Evolutionary conservation across 495 filamentous ascomycete genomes (phyloP).

Genomic region (Penicillium cosmopolitanum): DNA sequence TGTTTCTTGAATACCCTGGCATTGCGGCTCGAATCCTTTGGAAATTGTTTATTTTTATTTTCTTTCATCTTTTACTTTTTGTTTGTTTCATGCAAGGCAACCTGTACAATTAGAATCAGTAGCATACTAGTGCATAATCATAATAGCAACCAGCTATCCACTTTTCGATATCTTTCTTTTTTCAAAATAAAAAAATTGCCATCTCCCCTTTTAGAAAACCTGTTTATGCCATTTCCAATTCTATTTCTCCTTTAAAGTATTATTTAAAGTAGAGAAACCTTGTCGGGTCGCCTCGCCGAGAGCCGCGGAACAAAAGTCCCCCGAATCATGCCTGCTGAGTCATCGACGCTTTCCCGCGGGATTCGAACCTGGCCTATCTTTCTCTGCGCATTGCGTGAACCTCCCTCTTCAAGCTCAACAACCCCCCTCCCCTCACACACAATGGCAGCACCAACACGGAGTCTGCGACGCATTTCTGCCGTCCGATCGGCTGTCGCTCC

Average conservation of each 20-base stretch:
- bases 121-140: slow-evolving; percentile 30
- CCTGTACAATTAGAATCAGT: slow-evolving; percentile 25
- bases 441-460: slow-evolving; percentile 44
- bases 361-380: slow-evolving; percentile 32
- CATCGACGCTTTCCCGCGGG: slow-evolving; percentile 26
- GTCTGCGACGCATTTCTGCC: slow-evolving; percentile 41
- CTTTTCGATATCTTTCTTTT: neutral
- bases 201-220: neutral
- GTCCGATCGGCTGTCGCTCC: slow-evolving; percentile 29
- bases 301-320: slow-evolving; percentile 15
- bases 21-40: slow-evolving; percentile 27
- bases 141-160: slow-evolving; percentile 22
- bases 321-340: slow-evolving; percentile 18
- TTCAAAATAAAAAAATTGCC: neutral
- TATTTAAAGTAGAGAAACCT: neutral
- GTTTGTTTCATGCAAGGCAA: neutral
- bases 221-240: neutral
- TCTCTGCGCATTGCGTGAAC: slow-evolving; percentile 19
- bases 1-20: slow-evolving; percentile 33
- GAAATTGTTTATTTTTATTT: slow-evolving; percentile 4
- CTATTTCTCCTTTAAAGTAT: neutral
- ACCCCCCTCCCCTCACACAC: slow-evolving; percentile 12
- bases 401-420: slow-evolving; percentile 21
- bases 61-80: slow-evolving; percentile 2
- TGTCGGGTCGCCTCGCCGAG: neutral